These are phyloP conservation scores for Populus alba DNA, from an alignment of 345 rosid genomes.

Conservation along the genomic window DNA sequence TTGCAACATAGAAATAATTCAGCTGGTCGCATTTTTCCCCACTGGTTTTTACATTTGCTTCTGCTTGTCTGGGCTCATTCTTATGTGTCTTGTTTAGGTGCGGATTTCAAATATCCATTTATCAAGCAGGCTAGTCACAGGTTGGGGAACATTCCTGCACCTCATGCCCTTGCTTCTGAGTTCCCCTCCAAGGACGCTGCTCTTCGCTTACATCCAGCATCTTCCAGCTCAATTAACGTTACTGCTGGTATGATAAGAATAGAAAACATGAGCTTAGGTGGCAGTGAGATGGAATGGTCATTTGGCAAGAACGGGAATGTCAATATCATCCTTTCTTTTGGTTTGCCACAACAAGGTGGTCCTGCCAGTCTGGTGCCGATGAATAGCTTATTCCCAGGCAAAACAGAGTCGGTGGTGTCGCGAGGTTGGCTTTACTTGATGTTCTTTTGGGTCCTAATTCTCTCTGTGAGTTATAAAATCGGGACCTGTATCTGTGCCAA, in stretches of 20 bases:
- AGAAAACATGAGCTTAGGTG: conserved; percentile 36
- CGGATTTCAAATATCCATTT: conserved; percentile 64
- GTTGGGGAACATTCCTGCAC: conserved; percentile 67
- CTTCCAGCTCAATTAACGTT: conserved; percentile 72
- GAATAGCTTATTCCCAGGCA: conserved; percentile 27
- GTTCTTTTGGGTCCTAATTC: conserved; percentile 63
- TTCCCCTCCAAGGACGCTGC: conserved; percentile 61
- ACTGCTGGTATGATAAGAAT: conserved; percentile 81
- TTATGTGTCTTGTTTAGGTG: conserved; percentile 8
- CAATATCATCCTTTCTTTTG: conserved; percentile 52
- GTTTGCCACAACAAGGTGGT: conserved; percentile 34
- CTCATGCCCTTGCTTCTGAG: conserved; percentile 72
- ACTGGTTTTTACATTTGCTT: neutral
- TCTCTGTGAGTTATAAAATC: conserved; percentile 62
- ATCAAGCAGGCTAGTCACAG: conserved; percentile 71
- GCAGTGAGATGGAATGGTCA: conserved; percentile 53
- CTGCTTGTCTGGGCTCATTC: conserved; percentile 6
- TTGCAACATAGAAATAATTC: neutral
- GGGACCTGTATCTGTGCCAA: conserved; percentile 51
- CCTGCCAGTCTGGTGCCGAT: conserved; percentile 15
- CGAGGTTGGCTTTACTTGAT: conserved; percentile 44
- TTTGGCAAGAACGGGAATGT: conserved; percentile 52
- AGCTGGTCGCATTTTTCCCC: neutral
- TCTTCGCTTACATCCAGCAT: conserved; percentile 44
- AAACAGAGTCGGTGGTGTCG: conserved; percentile 39